Conservation (phyloP, 768 basidiomycete species). For the Tricholoma furcatifolium region DNA sequence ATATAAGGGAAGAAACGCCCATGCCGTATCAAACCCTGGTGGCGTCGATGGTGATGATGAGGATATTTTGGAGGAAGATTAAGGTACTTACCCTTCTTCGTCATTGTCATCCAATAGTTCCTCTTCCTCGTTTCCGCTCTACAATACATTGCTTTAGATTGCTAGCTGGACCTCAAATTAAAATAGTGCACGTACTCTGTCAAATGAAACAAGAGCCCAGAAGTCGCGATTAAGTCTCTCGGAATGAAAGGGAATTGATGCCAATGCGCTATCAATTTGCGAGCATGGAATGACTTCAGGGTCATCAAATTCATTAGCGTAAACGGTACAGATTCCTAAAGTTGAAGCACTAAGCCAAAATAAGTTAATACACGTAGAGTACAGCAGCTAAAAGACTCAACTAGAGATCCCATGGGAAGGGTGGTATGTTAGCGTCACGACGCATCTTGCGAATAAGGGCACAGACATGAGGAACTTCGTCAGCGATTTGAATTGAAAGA, state of each 20-base stretch:
- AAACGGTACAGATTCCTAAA: not conserved
- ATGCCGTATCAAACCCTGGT: not conserved
- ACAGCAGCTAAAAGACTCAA: no score
- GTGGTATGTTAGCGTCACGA: not conserved
- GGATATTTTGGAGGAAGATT: not conserved
- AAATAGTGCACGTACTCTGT: not conserved
- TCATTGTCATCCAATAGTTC: not conserved
- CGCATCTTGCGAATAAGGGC: not conserved
- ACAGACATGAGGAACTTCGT: not conserved
- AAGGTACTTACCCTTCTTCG: not conserved
- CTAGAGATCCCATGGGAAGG: slow-evolving; percentile 1
- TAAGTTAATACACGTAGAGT: no score
- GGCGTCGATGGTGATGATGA: not conserved
- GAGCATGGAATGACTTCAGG: not conserved
- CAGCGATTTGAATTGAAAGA: not conserved
- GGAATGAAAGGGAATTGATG: not conserved
- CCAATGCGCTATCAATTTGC: not conserved
- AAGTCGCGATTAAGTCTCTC: not conserved
- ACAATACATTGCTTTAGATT: not conserved
- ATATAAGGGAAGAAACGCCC: not conserved
- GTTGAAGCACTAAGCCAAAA: not conserved
- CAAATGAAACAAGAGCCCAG: slow-evolving; percentile 4
- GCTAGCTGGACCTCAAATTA: no score
- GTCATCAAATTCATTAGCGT: not conserved
- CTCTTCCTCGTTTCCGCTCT: not conserved